A percentile compares a stretch with the other conserved stretches of the same genome.
Evolutionary conservation across 495 filamentous ascomycete species (phyloP).

Genomic region (Tuber magnatum): DNA sequence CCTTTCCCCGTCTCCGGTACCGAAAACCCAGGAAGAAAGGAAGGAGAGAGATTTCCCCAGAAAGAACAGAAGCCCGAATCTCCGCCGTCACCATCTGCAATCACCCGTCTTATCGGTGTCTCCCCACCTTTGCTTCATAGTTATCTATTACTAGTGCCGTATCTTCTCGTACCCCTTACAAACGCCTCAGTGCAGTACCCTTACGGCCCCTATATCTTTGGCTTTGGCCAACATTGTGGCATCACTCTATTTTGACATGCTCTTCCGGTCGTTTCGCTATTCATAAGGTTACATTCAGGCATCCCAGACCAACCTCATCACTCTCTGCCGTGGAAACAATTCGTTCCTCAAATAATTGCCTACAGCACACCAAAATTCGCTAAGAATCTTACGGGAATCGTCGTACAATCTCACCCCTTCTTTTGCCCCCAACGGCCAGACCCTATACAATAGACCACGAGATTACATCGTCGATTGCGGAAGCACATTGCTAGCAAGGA

Average conservation of each 20-base stretch:
- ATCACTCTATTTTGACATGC: background rate
- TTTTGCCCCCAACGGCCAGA: background rate
- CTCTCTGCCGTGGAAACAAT: background rate
- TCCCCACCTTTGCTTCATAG: slow-evolving; percentile 3
- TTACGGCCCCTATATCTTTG: background rate
- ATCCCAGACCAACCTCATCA: background rate
- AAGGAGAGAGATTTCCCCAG: background rate
- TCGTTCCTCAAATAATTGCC: background rate
- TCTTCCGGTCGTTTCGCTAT: background rate
- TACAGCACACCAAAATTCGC: background rate
- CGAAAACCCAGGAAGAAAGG: background rate
- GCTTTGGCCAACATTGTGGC: background rate
- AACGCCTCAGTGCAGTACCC: background rate
- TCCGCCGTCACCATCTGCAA: background rate
- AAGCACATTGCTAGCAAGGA: slow-evolving; percentile 13
- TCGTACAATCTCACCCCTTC: background rate
- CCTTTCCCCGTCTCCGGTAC: background rate
- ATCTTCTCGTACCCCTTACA: background rate
- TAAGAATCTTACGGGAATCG: background rate
- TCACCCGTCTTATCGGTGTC: background rate
- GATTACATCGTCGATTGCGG: slow-evolving; percentile 13
- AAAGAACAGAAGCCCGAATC: background rate
- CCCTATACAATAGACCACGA: background rate
- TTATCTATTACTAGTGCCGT: background rate
- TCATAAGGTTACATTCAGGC: background rate